Percentiles rank a stretch among this genome's conserved stretches.
Conservation (phyloP, 2,329 filamentous ascomycete genomes). For the Purpureocillium takamizusanense region DNA sequence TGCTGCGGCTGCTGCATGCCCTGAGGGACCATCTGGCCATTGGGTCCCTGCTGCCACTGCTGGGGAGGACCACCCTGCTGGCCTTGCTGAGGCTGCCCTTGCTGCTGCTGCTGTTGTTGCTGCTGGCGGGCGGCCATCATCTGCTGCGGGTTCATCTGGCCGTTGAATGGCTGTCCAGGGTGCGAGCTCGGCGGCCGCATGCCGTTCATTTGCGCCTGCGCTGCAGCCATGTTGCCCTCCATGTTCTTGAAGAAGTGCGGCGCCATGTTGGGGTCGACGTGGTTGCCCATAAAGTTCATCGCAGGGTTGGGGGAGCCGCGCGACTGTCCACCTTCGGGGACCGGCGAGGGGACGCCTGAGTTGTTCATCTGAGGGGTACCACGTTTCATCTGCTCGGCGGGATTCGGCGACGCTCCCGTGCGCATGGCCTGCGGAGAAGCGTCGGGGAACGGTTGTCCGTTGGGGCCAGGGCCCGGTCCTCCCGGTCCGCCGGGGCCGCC, state of each 20-base stretch:
- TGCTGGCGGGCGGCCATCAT: conserved; percentile 44
- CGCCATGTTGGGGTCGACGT: conserved; percentile 53
- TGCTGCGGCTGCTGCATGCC: conserved; percentile 20
- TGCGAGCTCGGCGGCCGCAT: conserved; percentile 65
- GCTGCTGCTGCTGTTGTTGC: conserved; percentile 23
- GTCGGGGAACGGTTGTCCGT: conserved; percentile 56
- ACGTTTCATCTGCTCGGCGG: conserved; percentile 70
- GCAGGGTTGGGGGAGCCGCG: conserved; percentile 54
- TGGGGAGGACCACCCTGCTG: conserved; percentile 13
- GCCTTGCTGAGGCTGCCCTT: conserved; percentile 23
- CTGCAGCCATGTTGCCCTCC: conserved; percentile 43
- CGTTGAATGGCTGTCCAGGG: conserved; percentile 47
- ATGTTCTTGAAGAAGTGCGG: conserved; percentile 52
- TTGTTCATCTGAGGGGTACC: conserved; percentile 65
- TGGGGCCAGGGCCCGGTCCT: conserved; percentile 46
- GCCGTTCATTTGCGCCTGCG: conserved; percentile 48
- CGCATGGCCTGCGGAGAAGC: conserved; percentile 62
- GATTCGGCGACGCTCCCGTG: conserved; percentile 66
- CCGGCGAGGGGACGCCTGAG: conserved; percentile 59
- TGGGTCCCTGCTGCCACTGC: conserved; percentile 22
- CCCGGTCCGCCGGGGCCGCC: conserved; percentile 43
- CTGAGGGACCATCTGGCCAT: conserved; percentile 17
- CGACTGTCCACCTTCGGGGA: conserved; percentile 60
- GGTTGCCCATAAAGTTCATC: conserved; percentile 54
- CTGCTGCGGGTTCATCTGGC: conserved; percentile 51